These are phyloP conservation scores for Boletus speciosus DNA, from an alignment of 768 basidiomycete species.

Conservation along the genomic window DNA sequence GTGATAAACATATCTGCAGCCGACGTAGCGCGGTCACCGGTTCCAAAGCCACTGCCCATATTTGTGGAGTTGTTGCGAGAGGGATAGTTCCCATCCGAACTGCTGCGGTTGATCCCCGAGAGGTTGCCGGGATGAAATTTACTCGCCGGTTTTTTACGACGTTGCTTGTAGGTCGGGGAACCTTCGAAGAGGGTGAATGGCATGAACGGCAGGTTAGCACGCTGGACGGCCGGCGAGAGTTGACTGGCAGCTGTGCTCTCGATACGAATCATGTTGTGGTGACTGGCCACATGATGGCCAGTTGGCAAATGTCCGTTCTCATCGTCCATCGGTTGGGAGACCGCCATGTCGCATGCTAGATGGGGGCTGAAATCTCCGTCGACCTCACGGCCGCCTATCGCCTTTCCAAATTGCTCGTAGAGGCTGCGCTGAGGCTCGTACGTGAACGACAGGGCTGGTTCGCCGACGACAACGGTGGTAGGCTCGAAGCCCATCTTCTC, in stretches of 20 bases:
- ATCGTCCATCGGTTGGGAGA: slow-evolving; percentile 9
- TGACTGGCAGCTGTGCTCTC: slow-evolving; percentile 20
- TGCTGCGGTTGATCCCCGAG: slow-evolving; percentile 27
- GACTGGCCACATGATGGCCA: slow-evolving; percentile 1
- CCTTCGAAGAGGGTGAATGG: slow-evolving; percentile 79
- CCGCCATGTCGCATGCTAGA: slow-evolving; percentile 26
- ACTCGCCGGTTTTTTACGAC: slow-evolving; percentile 69
- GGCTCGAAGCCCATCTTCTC: slow-evolving; percentile 89
- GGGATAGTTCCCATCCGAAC: slow-evolving; percentile 19
- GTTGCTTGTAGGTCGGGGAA: slow-evolving; percentile 83
- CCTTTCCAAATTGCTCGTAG: slow-evolving; percentile 81
- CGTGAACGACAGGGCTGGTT: slow-evolving; percentile 84
- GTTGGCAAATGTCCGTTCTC: slow-evolving; percentile 15
- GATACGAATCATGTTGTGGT: slow-evolving; percentile 23
- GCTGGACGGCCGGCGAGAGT: slow-evolving; percentile 19
- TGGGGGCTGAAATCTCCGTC: slow-evolving; percentile 36
- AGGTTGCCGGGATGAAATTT: slow-evolving; percentile 26
- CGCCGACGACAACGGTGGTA: slow-evolving; percentile 71
- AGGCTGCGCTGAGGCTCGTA: slow-evolving; percentile 84
- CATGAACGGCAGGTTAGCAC: slow-evolving; percentile 44
- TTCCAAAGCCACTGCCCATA: slow-evolving; percentile 28
- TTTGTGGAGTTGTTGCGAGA: slow-evolving; percentile 8
- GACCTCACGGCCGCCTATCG: slow-evolving; percentile 32
- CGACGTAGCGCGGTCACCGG: slow-evolving; percentile 35
- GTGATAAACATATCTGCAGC: slow-evolving; percentile 67